Evolutionary conservation across 75 land plant genomes (phyloP).

Genomic region (Cupressus sempervirens): DNA sequence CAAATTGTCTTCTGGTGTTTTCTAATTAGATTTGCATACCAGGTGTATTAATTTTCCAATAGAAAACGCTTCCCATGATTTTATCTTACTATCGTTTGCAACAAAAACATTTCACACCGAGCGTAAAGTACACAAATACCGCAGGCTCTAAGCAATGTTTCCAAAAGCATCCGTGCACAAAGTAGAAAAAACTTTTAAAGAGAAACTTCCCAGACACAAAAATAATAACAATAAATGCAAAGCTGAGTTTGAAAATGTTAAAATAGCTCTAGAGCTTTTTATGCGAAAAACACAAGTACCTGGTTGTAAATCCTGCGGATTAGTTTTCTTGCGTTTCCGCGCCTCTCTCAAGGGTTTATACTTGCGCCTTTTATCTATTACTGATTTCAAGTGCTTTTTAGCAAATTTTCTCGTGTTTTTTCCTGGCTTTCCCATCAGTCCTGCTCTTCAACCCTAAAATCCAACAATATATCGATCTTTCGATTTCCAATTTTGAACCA

Average conservation of each 20-base stretch:
- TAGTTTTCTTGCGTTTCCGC: constrained; percentile 4
- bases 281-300: neutral
- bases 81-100: no score
- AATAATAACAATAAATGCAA: neutral
- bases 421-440: neutral
- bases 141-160: neutral
- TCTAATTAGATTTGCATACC: no score
- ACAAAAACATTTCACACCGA: neutral
- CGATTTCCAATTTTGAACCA: neutral
- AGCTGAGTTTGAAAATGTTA: neutral
- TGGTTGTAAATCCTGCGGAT: neutral
- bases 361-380: constrained; percentile 13
- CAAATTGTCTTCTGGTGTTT: no score
- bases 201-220: neutral
- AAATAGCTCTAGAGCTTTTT: neutral
- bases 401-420: constrained; percentile 18
- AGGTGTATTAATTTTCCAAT: neutral
- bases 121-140: neutral
- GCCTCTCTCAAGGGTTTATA: constrained; percentile 14
- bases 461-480: neutral
- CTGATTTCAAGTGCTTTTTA: constrained; percentile 16
- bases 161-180: neutral
- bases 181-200: neutral
- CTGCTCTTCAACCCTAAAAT: neutral
- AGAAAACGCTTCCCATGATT: neutral